phyloP scores from a whole-genome alignment of 371 early-diverging fungal species.

The Chytridium lagenaria region DNA sequence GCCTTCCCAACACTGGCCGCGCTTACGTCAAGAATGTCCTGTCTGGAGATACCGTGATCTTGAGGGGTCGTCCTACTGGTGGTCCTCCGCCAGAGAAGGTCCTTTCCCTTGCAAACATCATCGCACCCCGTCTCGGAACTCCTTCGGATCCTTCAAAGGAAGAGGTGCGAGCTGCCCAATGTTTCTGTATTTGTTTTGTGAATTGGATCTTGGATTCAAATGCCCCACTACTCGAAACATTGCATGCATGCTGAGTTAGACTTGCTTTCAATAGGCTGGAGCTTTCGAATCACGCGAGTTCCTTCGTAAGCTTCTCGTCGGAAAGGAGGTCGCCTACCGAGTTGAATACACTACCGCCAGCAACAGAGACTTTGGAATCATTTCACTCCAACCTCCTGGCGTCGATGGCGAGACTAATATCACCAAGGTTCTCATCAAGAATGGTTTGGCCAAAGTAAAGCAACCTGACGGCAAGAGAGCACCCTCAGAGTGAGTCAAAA shows the following conservation, averaged over 20 bases:
- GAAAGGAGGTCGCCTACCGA: conserved; percentile 86
- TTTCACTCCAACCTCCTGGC: conserved; percentile 55
- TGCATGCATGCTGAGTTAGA: not conserved
- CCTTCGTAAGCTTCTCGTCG: conserved; percentile 84
- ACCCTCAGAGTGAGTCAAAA: conserved; percentile 42
- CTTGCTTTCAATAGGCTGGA: conserved; percentile 63
- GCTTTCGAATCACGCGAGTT: conserved; percentile 89
- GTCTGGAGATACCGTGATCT: conserved; percentile 90
- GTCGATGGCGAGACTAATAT: conserved; percentile 74
- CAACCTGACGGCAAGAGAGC: conserved; percentile 44
- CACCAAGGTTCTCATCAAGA: conserved; percentile 71
- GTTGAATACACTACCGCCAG: conserved; percentile 72
- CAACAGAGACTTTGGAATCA: conserved; percentile 53
- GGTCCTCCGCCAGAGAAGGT: conserved; percentile 87
- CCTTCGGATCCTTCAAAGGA: conserved; percentile 75
- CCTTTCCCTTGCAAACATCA: conserved; percentile 81
- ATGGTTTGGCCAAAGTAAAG: conserved; percentile 85
- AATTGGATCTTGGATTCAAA: not conserved
- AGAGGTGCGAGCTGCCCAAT: conserved; percentile 62
- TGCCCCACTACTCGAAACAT: not conserved
- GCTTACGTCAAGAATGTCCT: conserved; percentile 76
- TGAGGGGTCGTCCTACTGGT: conserved; percentile 79
- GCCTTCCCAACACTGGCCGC: conserved; percentile 41
- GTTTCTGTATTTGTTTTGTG: not conserved
- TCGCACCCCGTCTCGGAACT: conserved; percentile 83